Conservation (phyloP, 495 filamentous ascomycete genomes). For the Podospora pseudopauciseta region DNA sequence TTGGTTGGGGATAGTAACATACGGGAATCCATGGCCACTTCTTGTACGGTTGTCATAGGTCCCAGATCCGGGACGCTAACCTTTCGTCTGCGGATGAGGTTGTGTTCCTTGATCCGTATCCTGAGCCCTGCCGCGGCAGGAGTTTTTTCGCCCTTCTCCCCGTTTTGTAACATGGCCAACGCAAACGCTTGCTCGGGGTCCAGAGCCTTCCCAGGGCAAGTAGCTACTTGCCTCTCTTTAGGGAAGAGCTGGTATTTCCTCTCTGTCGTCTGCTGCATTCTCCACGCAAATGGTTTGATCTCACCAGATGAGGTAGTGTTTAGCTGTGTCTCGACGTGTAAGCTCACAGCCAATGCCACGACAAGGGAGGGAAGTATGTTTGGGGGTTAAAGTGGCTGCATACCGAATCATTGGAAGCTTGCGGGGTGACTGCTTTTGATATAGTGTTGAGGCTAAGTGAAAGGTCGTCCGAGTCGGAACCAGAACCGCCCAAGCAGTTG, state of each 20-base stretch:
- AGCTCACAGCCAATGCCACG: conserved; percentile 29
- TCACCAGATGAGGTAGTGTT: conserved; percentile 34
- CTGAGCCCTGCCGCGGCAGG: conserved; percentile 40
- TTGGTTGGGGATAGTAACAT: conserved; percentile 35
- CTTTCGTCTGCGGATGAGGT: conserved; percentile 55
- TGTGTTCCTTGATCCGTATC: conserved; percentile 51
- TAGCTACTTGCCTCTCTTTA: conserved; percentile 40
- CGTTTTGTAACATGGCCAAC: conserved; percentile 44
- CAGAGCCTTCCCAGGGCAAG: conserved; percentile 39
- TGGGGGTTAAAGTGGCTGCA: conserved; percentile 29
- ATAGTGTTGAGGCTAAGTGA: conserved; percentile 42
- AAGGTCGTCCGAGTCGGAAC: conserved; percentile 36
- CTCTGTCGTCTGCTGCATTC: conserved; percentile 51
- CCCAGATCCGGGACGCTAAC: conserved; percentile 61
- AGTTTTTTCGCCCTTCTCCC: conserved; percentile 41
- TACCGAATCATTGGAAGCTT: conserved; percentile 47
- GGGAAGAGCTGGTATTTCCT: conserved; percentile 54
- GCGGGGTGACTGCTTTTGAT: conserved; percentile 42
- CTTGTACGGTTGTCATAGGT: conserved; percentile 65
- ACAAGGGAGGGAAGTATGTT: conserved; percentile 8
- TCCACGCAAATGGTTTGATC: conserved; percentile 49
- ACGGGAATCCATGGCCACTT: conserved; percentile 70
- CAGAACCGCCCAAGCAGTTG: conserved; percentile 33
- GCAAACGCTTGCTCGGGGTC: conserved; percentile 51
- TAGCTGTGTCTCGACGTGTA: conserved; percentile 27